Conservation (phyloP, 176 grass and related monocot genomes). For the Musa acuminata region DNA sequence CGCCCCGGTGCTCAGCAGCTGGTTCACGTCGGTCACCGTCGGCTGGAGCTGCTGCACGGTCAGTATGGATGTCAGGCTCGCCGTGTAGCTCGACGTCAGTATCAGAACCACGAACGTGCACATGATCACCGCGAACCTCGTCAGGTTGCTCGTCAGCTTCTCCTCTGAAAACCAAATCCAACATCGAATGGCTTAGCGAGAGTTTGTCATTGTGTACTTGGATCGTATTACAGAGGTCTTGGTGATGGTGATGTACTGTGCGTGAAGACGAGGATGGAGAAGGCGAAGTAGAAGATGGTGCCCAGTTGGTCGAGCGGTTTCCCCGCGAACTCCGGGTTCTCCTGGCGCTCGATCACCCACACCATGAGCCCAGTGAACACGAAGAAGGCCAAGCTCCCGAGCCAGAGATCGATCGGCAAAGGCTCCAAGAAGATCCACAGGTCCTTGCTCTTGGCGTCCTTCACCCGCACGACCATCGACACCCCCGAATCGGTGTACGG, state of each 20-base stretch:
- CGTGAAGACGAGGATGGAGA: conserved; percentile 50
- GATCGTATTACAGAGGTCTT: not conserved
- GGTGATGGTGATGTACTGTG: conserved; percentile 31
- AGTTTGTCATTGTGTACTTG: not conserved
- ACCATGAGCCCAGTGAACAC: conserved; percentile 45
- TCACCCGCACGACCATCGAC: conserved; percentile 39
- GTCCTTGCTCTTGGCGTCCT: conserved; percentile 18
- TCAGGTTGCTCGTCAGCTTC: conserved; percentile 39
- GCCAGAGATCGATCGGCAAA: conserved; percentile 37
- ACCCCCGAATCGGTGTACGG: conserved; percentile 52
- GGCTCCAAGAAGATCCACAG: conserved; percentile 51
- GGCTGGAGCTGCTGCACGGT: conserved; percentile 38
- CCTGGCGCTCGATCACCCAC: conserved; percentile 44
- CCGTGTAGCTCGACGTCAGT: conserved; percentile 56
- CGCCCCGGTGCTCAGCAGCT: conserved; percentile 20
- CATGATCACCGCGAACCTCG: conserved; percentile 43
- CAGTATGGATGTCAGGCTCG: conserved; percentile 58
- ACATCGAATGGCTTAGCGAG: not conserved
- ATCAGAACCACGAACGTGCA: conserved; percentile 56
- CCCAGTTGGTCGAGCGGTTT: conserved; percentile 28
- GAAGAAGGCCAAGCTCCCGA: conserved; percentile 35
- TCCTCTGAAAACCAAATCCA: conserved; percentile 25
- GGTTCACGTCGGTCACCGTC: conserved; percentile 15
- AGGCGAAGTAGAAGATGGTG: conserved; percentile 47
- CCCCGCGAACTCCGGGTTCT: conserved; percentile 41